These are phyloP conservation scores for Tuber calosporum DNA, from an alignment of 495 filamentous ascomycete species.

Conservation along the genomic window DNA sequence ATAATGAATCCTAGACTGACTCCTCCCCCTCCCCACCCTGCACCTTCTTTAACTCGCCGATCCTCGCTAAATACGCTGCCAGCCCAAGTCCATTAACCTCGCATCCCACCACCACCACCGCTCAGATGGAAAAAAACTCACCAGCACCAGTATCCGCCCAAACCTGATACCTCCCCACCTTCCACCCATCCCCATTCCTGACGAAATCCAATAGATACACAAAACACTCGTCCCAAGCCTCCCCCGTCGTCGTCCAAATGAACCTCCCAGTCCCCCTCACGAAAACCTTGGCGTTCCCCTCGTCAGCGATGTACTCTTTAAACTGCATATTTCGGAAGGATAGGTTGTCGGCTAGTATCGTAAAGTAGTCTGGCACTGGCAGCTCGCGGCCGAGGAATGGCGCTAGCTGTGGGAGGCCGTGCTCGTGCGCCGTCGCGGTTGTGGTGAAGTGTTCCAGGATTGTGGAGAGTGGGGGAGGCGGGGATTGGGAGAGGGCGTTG, in stretches of 20 bases:
- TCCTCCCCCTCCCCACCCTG: background rate
- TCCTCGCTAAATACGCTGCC: slow-evolving; percentile 51
- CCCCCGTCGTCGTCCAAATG: slow-evolving; percentile 47
- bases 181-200: slow-evolving; percentile 39
- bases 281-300: slow-evolving; percentile 44
- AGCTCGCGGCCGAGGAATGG: slow-evolving; percentile 57
- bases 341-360: slow-evolving; percentile 44
- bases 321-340: slow-evolving; percentile 50
- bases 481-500: slow-evolving; percentile 51
- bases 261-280: slow-evolving; percentile 51
- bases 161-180: slow-evolving; percentile 51
- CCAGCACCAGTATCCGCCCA: slow-evolving; percentile 60
- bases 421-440: slow-evolving; percentile 48
- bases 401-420: slow-evolving; percentile 49
- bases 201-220: slow-evolving; percentile 52
- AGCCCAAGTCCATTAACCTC: background rate
- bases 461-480: slow-evolving; percentile 45
- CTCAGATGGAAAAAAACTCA: slow-evolving; percentile 8
- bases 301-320: slow-evolving; percentile 51
- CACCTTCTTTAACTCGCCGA: slow-evolving; percentile 44
- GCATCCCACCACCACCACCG: background rate
- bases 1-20: background rate
- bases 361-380: slow-evolving; percentile 51
- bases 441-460: slow-evolving; percentile 51
- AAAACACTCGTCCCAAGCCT: slow-evolving; percentile 57